These are phyloP conservation scores for Scheffersomyces ergatensis DNA, from an alignment of 805 yeast genomes.

Conservation along the genomic window DNA sequence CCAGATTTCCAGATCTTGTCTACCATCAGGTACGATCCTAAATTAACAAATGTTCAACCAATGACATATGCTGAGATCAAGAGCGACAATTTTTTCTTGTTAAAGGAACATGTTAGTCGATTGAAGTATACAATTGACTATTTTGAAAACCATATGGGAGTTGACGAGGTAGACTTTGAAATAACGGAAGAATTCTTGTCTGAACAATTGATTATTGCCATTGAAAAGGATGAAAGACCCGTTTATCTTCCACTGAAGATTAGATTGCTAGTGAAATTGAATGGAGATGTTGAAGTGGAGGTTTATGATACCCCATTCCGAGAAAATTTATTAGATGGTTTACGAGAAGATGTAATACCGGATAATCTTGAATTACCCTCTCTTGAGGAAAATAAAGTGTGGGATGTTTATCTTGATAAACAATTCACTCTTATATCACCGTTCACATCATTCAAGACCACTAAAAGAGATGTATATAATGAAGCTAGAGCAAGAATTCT, in stretches of 20 bases:
- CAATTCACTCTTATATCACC: slow-evolving; percentile 57
- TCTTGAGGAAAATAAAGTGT: slow-evolving; percentile 21
- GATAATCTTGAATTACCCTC: not conserved
- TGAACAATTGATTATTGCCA: slow-evolving; percentile 22
- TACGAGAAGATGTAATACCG: slow-evolving; percentile 4
- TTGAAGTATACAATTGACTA: slow-evolving; percentile 50
- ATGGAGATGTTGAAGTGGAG: slow-evolving; percentile 30
- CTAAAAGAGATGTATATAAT: slow-evolving; percentile 62
- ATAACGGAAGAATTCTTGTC: slow-evolving; percentile 44
- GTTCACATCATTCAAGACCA: slow-evolving; percentile 86
- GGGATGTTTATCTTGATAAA: slow-evolving; percentile 64
- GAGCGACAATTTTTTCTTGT: slow-evolving; percentile 50
- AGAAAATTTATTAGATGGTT: slow-evolving; percentile 28
- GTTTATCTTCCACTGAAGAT: slow-evolving; percentile 28
- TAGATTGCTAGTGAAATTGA: slow-evolving; percentile 25
- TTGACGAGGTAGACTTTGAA: slow-evolving; percentile 25
- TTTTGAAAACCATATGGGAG: slow-evolving; percentile 31
- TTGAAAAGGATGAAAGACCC: slow-evolving; percentile 18
- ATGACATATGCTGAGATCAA: slow-evolving; percentile 20
- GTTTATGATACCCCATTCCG: slow-evolving; percentile 24
- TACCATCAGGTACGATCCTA: slow-evolving; percentile 76
- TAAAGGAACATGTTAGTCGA: slow-evolving; percentile 63
- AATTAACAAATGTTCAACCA: slow-evolving; percentile 31
- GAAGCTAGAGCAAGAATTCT: slow-evolving; percentile 55
- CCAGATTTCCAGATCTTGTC: slow-evolving; percentile 57